Evolutionary conservation across 2,329 filamentous ascomycete genomes (phyloP), one percentile per base, ranked within the genome.

Genomic region (Alternaria viburni): DNA sequence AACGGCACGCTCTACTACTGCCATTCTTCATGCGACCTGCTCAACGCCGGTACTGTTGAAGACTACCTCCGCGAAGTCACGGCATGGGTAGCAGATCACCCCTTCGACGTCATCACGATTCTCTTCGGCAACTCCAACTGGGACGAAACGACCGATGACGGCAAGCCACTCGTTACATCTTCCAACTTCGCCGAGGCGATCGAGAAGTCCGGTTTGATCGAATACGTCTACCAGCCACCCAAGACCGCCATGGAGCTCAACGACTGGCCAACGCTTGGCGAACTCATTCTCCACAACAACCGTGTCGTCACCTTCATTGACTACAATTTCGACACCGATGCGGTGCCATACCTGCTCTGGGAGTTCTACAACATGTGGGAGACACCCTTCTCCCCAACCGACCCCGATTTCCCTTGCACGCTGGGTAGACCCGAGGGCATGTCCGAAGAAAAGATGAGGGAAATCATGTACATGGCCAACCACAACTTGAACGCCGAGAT

Each of bases 301-400:
- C 74, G 80, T 6, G 76, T 81, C 26, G 74, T 81, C 45, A 75
- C 79, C 1, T 81, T 81, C 52, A 76, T 81, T 59, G 80, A 81
- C 62, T 81, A 81, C 67, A 75, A 77, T 70, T 93, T 92, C 70
- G 89, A 97, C 78, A 92, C 96, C 79, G 87, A 85, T 0, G 85
- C 86, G 12, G 90, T 93, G 19, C 93, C 94, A 0, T 97, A 92
- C 87, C 86, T 97, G 57, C 84, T 97, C 30, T 93, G 97, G 80
- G 87, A 97, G 80, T 97, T 97, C 82, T 89, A 88, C 15, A 91
- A 97, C 75, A 87, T 97, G 81, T 97, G 92, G 92, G 94, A 97
- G 82, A 96, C 93, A 1, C 92, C 93, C 0, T 97, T 96, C 76
- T 92, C 93, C 59, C 93, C 88, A 0, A 89, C 86, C 0, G 80